Evolutionary conservation across 768 basidiomycete genomes (phyloP).

Genomic region (Leucogyrophana mollusca): DNA sequence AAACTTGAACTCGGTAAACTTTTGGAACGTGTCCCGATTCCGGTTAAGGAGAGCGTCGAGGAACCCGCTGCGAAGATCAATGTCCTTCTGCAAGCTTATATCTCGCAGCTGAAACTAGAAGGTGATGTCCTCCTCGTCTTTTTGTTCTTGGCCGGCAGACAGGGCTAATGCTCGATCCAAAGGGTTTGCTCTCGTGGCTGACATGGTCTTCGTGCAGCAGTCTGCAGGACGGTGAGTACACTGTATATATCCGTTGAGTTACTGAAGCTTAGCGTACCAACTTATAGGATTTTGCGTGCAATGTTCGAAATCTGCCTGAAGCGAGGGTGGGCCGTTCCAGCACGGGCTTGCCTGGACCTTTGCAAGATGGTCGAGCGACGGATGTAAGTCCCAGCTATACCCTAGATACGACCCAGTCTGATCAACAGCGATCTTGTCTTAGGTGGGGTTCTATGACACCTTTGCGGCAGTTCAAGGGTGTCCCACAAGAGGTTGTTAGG

Average conservation of each 20-base stretch:
- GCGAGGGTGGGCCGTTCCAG: constrained; percentile 96
- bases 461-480: constrained; percentile 90
- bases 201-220: constrained; percentile 97
- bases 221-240: constrained; percentile 80
- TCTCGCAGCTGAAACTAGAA: constrained; percentile 91
- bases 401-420: no score
- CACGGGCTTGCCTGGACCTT: constrained; percentile 85
- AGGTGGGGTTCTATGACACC: constrained; percentile 99
- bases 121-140: constrained; percentile 34
- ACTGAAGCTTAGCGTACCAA: constrained; percentile 5
- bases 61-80: constrained; percentile 98
- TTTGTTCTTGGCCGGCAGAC: neutral
- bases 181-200: constrained; percentile 84
- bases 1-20: constrained; percentile 89
- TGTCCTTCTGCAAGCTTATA: constrained; percentile 91
- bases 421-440: constrained; percentile 3
- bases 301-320: constrained; percentile 98
- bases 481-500: constrained; percentile 79
- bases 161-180: neutral
- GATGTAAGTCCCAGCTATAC: constrained; percentile 55
- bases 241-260: neutral
- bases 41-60: constrained; percentile 94
- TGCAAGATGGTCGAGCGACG: constrained; percentile 95
- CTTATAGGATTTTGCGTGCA: constrained; percentile 81
- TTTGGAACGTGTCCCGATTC: constrained; percentile 93